These are phyloP conservation scores for Eruca vesicaria DNA, from an alignment of 441 rosid genomes.

Conservation along the genomic window DNA sequence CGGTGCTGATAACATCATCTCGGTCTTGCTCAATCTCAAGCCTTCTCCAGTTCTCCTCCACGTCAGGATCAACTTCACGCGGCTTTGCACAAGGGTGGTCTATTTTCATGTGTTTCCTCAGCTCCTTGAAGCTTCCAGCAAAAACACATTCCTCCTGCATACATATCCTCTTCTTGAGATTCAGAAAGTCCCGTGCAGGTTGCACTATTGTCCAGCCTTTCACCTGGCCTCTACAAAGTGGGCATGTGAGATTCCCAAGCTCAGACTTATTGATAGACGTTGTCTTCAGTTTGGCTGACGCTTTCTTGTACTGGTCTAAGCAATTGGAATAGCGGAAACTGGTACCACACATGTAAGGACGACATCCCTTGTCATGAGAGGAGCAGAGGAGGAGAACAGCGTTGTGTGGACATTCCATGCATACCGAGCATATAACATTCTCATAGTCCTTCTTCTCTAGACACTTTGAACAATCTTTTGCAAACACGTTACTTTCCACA, in stretches of 20 bases:
- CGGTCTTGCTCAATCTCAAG: constrained; percentile 76
- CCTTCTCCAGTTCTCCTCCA: constrained; percentile 87
- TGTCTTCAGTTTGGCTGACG: constrained; percentile 59
- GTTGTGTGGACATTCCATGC: constrained; percentile 97
- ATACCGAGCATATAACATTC: constrained; percentile 84
- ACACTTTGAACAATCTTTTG: constrained; percentile 49
- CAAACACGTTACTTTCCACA: constrained; percentile 37
- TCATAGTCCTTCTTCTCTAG: constrained; percentile 78
- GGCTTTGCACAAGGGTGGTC: constrained; percentile 85
- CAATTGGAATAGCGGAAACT: constrained; percentile 94
- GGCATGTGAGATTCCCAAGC: constrained; percentile 73
- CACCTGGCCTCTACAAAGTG: constrained; percentile 96
- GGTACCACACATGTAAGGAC: constrained; percentile 97
- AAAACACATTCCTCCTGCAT: constrained; percentile 91
- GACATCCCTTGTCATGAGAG: constrained; percentile 95
- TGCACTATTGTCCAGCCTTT: constrained; percentile 98
- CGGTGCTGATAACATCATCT: constrained; percentile 78
- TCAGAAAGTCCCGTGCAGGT: constrained; percentile 76
- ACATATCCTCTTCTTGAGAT: constrained; percentile 76
- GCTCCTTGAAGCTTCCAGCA: constrained; percentile 78
- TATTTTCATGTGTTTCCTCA: constrained; percentile 84
- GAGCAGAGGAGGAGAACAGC: constrained; percentile 98
- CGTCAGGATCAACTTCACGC: constrained; percentile 69
- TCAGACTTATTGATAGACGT: constrained; percentile 52
- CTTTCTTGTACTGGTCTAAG: constrained; percentile 89